These are phyloP conservation scores for Heteromeles arbutifolia DNA, from an alignment of 306 rosid species.

Conservation along the genomic window DNA sequence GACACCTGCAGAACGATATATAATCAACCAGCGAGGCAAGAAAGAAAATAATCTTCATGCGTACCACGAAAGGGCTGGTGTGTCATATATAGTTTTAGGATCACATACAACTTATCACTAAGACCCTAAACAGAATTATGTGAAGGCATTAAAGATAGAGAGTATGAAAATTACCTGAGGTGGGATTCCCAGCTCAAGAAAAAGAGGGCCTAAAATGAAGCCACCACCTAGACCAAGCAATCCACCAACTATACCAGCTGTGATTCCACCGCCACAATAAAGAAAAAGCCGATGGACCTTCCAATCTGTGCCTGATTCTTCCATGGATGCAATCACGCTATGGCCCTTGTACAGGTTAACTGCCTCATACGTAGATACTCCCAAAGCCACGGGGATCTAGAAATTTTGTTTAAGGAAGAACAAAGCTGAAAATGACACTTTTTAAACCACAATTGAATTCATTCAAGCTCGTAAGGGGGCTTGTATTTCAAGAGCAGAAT, in stretches of 20 bases:
- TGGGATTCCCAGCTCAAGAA: conserved; percentile 75
- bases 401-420: background rate
- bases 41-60: no score
- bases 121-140: background rate
- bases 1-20: conserved; percentile 46
- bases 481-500: background rate
- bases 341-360: conserved; percentile 46
- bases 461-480: background rate
- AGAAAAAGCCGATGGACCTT: conserved; percentile 28
- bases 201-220: conserved; percentile 72
- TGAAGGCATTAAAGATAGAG: background rate
- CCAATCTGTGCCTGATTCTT: conserved; percentile 31
- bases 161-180: conserved; percentile 47
- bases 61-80: no score
- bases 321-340: conserved; percentile 54
- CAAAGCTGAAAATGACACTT: background rate
- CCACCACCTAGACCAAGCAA: conserved; percentile 90
- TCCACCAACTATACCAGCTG: conserved; percentile 74
- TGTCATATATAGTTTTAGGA: no score
- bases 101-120: background rate
- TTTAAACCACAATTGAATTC: background rate
- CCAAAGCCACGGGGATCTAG: conserved; percentile 22
- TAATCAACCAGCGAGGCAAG: no score
- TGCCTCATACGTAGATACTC: conserved; percentile 62
- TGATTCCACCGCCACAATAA: conserved; percentile 46